Evolutionary conservation across 805 yeast species (phyloP).

Genomic region (Tetrapisispora namnaoensis): DNA sequence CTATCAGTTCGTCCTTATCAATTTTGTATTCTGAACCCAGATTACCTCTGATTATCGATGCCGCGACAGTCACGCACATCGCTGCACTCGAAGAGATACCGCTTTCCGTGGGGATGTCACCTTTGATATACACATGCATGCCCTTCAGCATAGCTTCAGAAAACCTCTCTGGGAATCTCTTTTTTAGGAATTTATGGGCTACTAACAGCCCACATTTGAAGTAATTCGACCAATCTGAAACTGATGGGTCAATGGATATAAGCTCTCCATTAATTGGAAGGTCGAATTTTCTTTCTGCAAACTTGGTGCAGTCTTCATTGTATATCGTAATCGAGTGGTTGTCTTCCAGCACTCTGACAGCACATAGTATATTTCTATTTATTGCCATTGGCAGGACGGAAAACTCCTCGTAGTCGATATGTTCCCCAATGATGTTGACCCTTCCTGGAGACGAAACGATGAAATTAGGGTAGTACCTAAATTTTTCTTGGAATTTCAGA

Average conservation of each 20-base stretch:
- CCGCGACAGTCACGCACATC: conserved; percentile 53
- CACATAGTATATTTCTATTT: conserved; percentile 51
- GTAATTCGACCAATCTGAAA: conserved; percentile 57
- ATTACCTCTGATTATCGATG: conserved; percentile 46
- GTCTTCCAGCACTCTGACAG: conserved; percentile 30
- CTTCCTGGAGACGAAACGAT: conserved; percentile 64
- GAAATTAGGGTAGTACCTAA: conserved; percentile 32
- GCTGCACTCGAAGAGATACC: conserved; percentile 69
- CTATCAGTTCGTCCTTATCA: conserved; percentile 43
- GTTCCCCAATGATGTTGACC: conserved; percentile 68
- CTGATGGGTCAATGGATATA: conserved; percentile 39
- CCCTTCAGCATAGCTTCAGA: conserved; percentile 33
- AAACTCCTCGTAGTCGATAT: conserved; percentile 58
- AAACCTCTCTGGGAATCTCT: conserved; percentile 23
- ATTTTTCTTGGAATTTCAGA: conserved; percentile 16
- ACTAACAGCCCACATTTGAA: conserved; percentile 57
- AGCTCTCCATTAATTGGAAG: conserved; percentile 34
- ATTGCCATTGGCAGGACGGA: conserved; percentile 69
- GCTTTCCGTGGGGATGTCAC: conserved; percentile 63
- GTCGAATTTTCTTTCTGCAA: conserved; percentile 30
- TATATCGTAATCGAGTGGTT: conserved; percentile 2
- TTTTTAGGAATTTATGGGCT: conserved; percentile 40
- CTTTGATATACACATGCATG: conserved; percentile 44
- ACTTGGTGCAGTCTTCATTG: conserved; percentile 29
- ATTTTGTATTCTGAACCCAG: conserved; percentile 31